Base-by-base conservation (phyloP, 176 grass and related monocot species). In the Carex cristatella region DNA sequence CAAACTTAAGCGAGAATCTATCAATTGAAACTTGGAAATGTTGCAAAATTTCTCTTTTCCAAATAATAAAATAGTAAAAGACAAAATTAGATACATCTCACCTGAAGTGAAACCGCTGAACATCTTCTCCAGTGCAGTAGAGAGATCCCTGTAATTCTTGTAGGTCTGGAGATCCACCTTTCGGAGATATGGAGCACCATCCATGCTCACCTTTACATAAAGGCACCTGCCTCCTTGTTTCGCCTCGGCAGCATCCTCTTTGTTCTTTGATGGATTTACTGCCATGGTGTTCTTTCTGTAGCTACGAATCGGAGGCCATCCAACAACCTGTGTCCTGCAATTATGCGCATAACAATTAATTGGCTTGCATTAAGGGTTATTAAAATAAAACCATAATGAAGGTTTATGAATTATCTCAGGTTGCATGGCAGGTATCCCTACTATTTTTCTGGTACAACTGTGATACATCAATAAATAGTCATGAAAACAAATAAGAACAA, bases 141-240 rank as follows among this genome's bases (percentile, higher is more conserved):
- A 87, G 28, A 95, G 91, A 18, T 95, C 93, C 83, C 81, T 92
- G 77, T 95, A 95, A 86, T 89, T 93, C 67, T 85, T 89, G 69
- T 91, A 95, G 73, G 86, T 87, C 85, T 90, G 91, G 46, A 97
- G 91, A 81, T 97, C 94, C 16, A 97, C 89, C 78, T 97, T 97
- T 80, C 94, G 87, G 30, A 94, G 94, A 78, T 97, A 97, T 44
- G 94, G 91, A 3, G 94, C 91, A 35, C 89, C 94, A 72, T 97
- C 94, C 94, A 97, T 89, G 89, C 94, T 92, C 57, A 97, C 94
- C 88, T 97, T 97, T 54, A 97, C 88, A 87, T 93, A 95, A 12
- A 95, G 83, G 58, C 84, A 92, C 0, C 53, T 84, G 10, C 67
- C 54, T 3, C 58, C 61, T 77, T 91, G 87, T 90, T 89, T 94